phyloP scores from a whole-genome alignment of 169 alveolate species.

The Plasmodium adleri region DNA sequence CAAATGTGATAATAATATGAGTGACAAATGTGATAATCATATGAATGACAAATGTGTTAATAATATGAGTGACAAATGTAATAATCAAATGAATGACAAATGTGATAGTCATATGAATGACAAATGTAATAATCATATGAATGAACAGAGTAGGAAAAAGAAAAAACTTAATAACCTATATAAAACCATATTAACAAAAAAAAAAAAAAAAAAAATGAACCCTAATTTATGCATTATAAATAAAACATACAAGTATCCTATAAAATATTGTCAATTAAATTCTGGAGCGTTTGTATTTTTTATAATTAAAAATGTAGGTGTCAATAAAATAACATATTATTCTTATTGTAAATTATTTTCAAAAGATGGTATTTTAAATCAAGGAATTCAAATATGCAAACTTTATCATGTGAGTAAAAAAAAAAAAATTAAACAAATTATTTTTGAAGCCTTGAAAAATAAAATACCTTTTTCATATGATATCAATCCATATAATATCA shows the following conservation, averaged over 20 bases:
- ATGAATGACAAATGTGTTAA: no score
- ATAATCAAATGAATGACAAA: background rate
- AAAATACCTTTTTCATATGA: slow-evolving; percentile 9
- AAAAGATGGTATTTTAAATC: slow-evolving; percentile 17
- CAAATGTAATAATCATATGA: background rate
- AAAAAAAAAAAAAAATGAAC: background rate
- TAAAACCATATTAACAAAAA: slow-evolving; percentile 11
- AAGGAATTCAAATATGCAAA: slow-evolving; percentile 53
- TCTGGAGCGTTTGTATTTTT: slow-evolving; percentile 21
- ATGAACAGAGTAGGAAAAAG: background rate
- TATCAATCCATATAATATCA: background rate
- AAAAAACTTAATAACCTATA: background rate
- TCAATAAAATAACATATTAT: background rate
- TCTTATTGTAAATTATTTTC: slow-evolving; percentile 23
- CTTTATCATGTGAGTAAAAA: slow-evolving; percentile 11
- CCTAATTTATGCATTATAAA: slow-evolving; percentile 10
- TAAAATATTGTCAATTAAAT: slow-evolving; percentile 26
- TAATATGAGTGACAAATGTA: background rate
- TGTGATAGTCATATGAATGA: background rate
- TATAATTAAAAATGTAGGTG: slow-evolving; percentile 13
- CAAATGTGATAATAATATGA: background rate
- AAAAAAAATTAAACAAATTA: background rate
- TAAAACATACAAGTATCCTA: slow-evolving; percentile 4
- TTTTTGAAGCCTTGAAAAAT: slow-evolving; percentile 29
- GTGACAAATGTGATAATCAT: background rate